Base-by-base conservation (phyloP, 169 alveolate genomes). In the Eimeria falciformis region DNA sequence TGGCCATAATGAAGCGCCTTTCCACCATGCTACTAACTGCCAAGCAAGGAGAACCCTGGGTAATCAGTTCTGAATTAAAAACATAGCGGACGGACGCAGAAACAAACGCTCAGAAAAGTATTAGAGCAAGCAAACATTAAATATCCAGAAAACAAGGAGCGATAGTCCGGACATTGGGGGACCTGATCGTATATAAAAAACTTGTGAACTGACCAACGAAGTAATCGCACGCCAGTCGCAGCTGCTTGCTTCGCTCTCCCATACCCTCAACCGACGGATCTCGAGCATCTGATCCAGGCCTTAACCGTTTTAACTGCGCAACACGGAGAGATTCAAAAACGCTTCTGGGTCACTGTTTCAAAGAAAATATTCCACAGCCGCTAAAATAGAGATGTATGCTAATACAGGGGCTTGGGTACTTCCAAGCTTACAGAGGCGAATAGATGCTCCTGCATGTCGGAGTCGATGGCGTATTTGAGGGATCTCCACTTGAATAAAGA, bases 401-500 rank as follows among this genome's bases (percentile, higher is more conserved):
- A 33, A 33, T 33, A 2, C 40, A 33, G 40, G 40, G 2, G 40
- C 40, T 33, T 33, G 40, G 40, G 40, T 33, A 33, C 40, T 33
- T 33, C 65, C n/a, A 18, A 14, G n/a, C 87, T 78, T 47, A 78
- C 87, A 69, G 87, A 45, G 2, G 71, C 21, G 29, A 78, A 17
- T 25, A 78, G 25, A 29, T 55, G 69, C 71, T 78, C 69, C 18
- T 68, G 87, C 12, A 78, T 66, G 69, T 78, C 87, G 21, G 50
- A 55, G 29, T 78, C 87, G n/a, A 78, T 37, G 33, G 87, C 40
- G 29, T 40, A 78, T 25, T 78, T 78, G n/a, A 78, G 71, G 25
- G 87, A 66, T 45, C 62, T 78, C 87, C 87, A 78, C 69, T 78
- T 78, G 66, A 78, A 78, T 43, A 78, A 71, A 50, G 87, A 46